Evolutionary conservation across 805 yeast genomes (phyloP), one percentile per base, ranked within the genome.

Genomic region (Priceomyces carsonii): DNA sequence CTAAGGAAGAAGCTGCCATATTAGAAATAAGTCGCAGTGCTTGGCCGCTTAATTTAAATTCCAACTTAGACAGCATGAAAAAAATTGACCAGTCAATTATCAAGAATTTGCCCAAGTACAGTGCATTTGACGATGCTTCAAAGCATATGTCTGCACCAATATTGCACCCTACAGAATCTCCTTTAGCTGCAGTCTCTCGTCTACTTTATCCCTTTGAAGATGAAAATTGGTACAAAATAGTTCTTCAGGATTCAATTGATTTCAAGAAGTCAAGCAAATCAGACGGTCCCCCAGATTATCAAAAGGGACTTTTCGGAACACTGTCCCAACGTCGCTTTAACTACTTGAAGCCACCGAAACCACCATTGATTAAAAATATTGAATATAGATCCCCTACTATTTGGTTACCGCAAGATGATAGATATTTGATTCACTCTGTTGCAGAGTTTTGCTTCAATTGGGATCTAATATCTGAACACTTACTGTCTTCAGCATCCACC

Each of bases 361-460:
- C 98, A 0, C 99, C 99, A 3, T 75, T 85, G 6, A 63, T 86
- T 40, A 80, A 82, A 49, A 85, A 87, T 51, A 65, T 93, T 45
- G 90, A 87, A 43, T 75, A 78, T 42, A 70, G 98, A 44, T 82
- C 91, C 2, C 97, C 98, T 3, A 88, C 98, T 0, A 85, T 90
- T 20, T 93, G 99, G 99, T 71, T 90, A 12, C 97, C 98, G 0
- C 89, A 83, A 47, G 99, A 93, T 57, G 99, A 93, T 55, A 81
- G 79, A 43, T 72, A 73, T 43, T 73, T 93, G 45, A 80, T 89
- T 32, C 82, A 79, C 45, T 80, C 86, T 38, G 95, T 87, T 22
- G 85, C 88, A 17, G 89, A 89, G 43, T 90, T 80, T 55, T 79
- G 86, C 6, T 89, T 87, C 66, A 93, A 93, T 55, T 93, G 99